Conservation (phyloP, 148 eudicot species). For the Cornus florida region DNA sequence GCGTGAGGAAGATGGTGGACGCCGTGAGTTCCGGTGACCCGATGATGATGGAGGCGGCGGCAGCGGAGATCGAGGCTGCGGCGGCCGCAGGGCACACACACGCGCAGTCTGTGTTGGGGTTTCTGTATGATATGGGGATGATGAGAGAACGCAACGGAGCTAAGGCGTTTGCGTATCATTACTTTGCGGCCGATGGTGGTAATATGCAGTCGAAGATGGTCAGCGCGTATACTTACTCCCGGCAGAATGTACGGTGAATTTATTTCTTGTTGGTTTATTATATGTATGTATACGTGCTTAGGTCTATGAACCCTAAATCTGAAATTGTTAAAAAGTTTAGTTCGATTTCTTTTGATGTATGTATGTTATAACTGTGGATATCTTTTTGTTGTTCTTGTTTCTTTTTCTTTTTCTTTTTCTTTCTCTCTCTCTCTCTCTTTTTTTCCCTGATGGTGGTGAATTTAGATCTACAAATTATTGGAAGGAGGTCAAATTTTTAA, state of each 20-base stretch:
- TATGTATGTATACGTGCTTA: not conserved
- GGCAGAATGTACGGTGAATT: conserved; percentile 61
- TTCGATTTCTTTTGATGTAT: not conserved
- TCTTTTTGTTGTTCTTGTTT: not conserved
- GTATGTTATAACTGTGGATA: not conserved
- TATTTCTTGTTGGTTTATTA: not conserved
- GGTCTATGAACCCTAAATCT: not conserved
- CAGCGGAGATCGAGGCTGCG: conserved; percentile 57
- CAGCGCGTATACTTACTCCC: conserved; percentile 68
- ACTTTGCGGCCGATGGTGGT: conserved; percentile 73
- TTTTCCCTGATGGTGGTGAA: not conserved
- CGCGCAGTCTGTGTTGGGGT: conserved; percentile 78
- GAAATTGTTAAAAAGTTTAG: not conserved
- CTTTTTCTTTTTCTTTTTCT: no score
- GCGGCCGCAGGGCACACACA: conserved; percentile 61
- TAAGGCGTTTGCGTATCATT: conserved; percentile 75
- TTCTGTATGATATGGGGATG: conserved; percentile 73
- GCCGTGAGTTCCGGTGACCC: conserved; percentile 57
- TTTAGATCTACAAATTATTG: not conserved
- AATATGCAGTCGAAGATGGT: conserved; percentile 89
- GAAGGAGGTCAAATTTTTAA: not conserved
- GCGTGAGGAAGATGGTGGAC: conserved; percentile 51
- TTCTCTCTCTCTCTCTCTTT: no score
- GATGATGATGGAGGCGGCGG: conserved; percentile 61
- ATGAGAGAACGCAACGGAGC: conserved; percentile 51